A percentile compares a stretch with the other conserved stretches of the same genome.
Evolutionary conservation across 768 basidiomycete genomes (phyloP).

Genomic region (Mycena rosella): DNA sequence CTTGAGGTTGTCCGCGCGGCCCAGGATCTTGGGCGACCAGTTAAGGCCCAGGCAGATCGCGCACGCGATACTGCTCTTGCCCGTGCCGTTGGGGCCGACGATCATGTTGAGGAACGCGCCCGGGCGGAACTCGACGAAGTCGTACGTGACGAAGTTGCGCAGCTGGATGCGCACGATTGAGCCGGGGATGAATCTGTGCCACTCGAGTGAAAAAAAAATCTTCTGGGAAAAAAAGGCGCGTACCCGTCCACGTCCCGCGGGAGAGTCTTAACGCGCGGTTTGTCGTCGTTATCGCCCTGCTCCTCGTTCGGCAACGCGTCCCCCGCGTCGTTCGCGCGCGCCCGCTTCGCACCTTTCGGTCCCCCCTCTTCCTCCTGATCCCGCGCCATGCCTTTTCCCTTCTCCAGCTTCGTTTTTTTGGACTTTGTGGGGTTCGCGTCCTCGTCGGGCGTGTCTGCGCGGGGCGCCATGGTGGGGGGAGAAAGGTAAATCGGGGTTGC

Average conservation of each 20-base stretch:
- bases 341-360: constrained; percentile 73
- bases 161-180: constrained; percentile 92
- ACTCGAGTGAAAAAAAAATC: too few species aligned
- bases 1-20: constrained; percentile 82
- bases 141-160: constrained; percentile 95
- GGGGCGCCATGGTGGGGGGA: constrained; percentile 31
- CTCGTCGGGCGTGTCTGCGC: constrained; percentile 26
- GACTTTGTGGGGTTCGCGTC: constrained; percentile 18
- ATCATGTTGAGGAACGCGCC: constrained; percentile 98
- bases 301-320: constrained; percentile 61
- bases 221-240: too few species aligned
- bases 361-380: constrained; percentile 53
- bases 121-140: constrained; percentile 88
- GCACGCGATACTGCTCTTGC: constrained; percentile 95
- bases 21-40: constrained; percentile 78
- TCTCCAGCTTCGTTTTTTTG: constrained; percentile 2
- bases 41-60: constrained; percentile 88
- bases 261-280: constrained; percentile 63
- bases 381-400: constrained; percentile 22
- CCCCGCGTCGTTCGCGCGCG: constrained; percentile 73
- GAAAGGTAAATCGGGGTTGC: too few species aligned
- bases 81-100: constrained; percentile 96
- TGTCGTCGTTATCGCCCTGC: background rate
- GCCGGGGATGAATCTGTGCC: too few species aligned
- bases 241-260: constrained; percentile 84